phyloP scores from a whole-genome alignment of 257 asterid genomes.

The Nemophila menziesii region DNA sequence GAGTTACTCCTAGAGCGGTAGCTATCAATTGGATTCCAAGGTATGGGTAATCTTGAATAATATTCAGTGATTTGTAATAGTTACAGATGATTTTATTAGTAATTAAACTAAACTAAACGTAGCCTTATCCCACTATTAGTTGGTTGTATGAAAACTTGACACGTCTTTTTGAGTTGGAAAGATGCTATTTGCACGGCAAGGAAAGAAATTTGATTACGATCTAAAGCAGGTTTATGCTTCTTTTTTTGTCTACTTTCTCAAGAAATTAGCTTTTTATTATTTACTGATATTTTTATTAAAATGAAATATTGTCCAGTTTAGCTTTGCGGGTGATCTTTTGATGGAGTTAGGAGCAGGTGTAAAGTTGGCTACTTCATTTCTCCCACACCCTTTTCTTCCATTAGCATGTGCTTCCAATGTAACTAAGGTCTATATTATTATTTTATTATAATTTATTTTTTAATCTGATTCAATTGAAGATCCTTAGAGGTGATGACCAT shows the following conservation, averaged over 20 bases:
- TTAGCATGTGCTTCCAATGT: conserved; percentile 97
- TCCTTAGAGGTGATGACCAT: too few species aligned
- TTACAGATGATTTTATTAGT: too few species aligned
- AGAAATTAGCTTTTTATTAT: neutral
- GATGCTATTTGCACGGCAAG: conserved; percentile 91
- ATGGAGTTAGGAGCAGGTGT: conserved; percentile 97
- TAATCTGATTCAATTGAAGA: too few species aligned
- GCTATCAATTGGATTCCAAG: conserved; percentile 99
- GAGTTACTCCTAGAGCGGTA: conserved; percentile 66
- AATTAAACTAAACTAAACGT: too few species aligned
- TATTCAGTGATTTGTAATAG: too few species aligned
- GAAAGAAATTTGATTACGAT: conserved; percentile 93
- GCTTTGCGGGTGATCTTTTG: conserved; percentile 88
- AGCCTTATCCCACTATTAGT: conserved; percentile 52
- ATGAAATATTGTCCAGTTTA: conserved; percentile 43
- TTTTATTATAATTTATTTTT: neutral
- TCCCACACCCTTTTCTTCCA: conserved; percentile 87
- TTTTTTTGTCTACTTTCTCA: too few species aligned
- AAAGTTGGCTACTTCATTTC: conserved; percentile 79
- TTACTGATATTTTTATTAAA: neutral
- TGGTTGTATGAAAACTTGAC: too few species aligned
- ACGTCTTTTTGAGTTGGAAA: conserved; percentile 96
- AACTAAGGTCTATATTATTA: conserved; percentile 49
- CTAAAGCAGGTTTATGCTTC: conserved; percentile 64
- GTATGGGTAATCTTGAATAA: conserved; percentile 17